Conservation (phyloP, 2,329 filamentous ascomycete genomes). For the Colletotrichum sublineola region DNA sequence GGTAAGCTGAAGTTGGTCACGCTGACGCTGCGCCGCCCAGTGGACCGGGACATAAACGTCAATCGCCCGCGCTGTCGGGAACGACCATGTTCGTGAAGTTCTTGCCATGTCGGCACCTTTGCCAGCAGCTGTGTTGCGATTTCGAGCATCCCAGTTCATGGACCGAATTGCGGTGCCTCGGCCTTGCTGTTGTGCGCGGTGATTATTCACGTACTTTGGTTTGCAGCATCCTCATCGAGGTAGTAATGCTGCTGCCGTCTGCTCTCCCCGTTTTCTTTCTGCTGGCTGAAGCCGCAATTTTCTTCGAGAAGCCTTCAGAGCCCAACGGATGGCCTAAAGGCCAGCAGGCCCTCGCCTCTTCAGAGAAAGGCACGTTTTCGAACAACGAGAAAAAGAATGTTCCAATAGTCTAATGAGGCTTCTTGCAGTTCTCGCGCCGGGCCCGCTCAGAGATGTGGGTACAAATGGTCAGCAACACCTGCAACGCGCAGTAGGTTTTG, state of each 20-base stretch:
- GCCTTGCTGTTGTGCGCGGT: neutral
- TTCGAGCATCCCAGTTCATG: neutral
- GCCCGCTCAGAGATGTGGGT: neutral
- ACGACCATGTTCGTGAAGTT: neutral
- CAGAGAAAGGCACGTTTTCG: constrained; percentile 21
- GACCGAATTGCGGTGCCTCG: neutral
- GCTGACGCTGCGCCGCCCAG: constrained; percentile 6
- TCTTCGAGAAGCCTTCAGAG: neutral
- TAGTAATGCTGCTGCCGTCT: constrained; percentile 1
- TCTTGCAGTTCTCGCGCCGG: constrained; percentile 8
- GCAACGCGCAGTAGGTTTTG: constrained; percentile 47
- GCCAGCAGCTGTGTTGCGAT: too few species aligned
- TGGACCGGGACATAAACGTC: neutral
- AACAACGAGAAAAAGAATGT: neutral
- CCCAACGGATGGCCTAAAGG: neutral
- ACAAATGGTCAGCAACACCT: neutral
- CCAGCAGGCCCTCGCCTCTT: constrained; percentile 14
- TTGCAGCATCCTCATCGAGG: neutral
- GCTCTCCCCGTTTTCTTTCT: neutral
- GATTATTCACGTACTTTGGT: neutral
- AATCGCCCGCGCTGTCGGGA: neutral
- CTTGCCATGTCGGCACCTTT: neutral
- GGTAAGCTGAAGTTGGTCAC: neutral
- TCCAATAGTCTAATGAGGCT: constrained; percentile 8
- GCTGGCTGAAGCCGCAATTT: constrained; percentile 1